Percentiles rank a stretch among this genome's conserved stretches.
Evolutionary conservation across 306 rosid genomes (phyloP).

Genomic region (Ziziphus jujuba): DNA sequence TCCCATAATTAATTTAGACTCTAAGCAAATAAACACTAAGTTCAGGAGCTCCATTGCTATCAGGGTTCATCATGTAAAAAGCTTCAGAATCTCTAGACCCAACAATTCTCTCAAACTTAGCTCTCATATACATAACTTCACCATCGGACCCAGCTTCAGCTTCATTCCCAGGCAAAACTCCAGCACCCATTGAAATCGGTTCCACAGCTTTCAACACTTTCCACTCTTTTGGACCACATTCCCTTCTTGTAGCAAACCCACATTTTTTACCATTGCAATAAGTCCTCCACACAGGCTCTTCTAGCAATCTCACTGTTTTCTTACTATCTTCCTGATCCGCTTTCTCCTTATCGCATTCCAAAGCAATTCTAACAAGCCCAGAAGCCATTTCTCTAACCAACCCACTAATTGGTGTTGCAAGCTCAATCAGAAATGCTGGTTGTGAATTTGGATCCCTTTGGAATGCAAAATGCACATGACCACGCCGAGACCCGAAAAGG

Average conservation of each 20-base stretch:
- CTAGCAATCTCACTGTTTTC: constrained; percentile 49
- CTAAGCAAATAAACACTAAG: constrained; percentile 95
- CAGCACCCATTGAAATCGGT: constrained; percentile 97
- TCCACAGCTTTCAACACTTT: constrained; percentile 83
- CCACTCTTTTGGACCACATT: constrained; percentile 85
- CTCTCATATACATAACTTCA: constrained; percentile 90
- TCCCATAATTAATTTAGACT: constrained; percentile 43
- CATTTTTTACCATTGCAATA: constrained; percentile 90
- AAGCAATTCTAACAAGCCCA: constrained; percentile 89
- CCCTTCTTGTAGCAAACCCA: constrained; percentile 86
- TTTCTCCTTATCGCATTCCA: constrained; percentile 79
- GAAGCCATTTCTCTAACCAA: constrained; percentile 98
- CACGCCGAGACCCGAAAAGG: constrained; percentile 84
- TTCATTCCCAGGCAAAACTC: constrained; percentile 65
- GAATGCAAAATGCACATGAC: constrained; percentile 88
- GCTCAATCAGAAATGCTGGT: constrained; percentile 89
- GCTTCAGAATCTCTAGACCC: constrained; percentile 99
- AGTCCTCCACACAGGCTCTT: constrained; percentile 87
- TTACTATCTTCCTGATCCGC: constrained; percentile 42
- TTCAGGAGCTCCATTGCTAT: constrained; percentile 96
- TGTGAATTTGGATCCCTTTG: constrained; percentile 73
- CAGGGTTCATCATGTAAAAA: constrained; percentile 99
- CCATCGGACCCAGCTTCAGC: constrained; percentile 52
- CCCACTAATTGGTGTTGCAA: constrained; percentile 86
- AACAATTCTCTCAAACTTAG: constrained; percentile 95